These are phyloP conservation scores for Colletotrichum sp. DNA, from an alignment of 2,329 filamentous ascomycete species.

Conservation along the genomic window DNA sequence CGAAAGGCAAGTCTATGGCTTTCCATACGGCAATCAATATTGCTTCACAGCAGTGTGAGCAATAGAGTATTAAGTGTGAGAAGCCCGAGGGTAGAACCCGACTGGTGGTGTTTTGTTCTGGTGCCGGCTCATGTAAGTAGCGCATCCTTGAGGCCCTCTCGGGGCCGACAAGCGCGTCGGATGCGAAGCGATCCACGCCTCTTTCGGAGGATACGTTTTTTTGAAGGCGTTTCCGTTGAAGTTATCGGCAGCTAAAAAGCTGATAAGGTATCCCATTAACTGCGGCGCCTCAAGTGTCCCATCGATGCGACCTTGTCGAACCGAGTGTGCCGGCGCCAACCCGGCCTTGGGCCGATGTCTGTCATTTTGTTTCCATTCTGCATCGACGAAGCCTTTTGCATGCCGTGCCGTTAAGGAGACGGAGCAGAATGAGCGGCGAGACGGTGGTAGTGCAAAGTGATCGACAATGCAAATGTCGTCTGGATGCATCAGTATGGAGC, in stretches of 20 bases:
- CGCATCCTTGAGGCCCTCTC: not conserved
- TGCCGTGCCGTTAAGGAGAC: not conserved
- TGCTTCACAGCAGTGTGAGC: no score
- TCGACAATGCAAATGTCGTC: not conserved
- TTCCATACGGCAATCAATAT: no score
- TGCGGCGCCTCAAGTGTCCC: not conserved
- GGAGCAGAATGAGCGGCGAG: not conserved
- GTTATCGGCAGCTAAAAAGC: not conserved
- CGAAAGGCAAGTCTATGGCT: no score
- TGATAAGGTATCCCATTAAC: not conserved
- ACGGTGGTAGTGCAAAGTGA: not conserved
- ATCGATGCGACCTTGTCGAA: not conserved
- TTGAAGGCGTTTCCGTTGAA: not conserved
- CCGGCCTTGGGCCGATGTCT: not conserved
- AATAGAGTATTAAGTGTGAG: no score
- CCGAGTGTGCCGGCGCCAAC: not conserved
- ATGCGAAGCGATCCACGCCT: not conserved
- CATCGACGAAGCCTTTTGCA: not conserved
- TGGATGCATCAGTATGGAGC: conserved; percentile 1
- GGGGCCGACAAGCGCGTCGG: not conserved
- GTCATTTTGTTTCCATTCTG: not conserved
- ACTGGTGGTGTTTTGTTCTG: no score
- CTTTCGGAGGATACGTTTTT: not conserved
- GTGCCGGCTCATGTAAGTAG: not conserved
- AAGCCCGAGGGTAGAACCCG: no score